phyloP scores from a whole-genome alignment of 495 filamentous ascomycete species.

The Cairneyella variabilis region DNA sequence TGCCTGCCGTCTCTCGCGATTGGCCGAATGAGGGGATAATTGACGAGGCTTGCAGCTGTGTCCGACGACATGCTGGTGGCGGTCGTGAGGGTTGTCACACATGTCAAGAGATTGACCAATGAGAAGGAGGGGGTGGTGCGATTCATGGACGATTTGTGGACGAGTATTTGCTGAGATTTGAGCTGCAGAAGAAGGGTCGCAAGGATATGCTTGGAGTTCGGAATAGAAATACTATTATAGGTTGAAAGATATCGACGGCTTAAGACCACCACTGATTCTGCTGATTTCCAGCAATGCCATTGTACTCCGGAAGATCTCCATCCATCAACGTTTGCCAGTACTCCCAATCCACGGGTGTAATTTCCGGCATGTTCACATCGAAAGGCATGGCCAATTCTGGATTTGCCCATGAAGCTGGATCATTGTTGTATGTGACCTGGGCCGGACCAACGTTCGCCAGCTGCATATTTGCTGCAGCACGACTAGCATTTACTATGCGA shows the following conservation, averaged over 20 bases:
- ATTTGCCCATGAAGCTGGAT: conserved; percentile 6
- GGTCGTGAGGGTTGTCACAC: no score
- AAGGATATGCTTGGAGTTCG: no score
- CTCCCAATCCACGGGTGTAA: conserved; percentile 24
- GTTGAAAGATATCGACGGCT: no score
- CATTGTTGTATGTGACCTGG: neutral
- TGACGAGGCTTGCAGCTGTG: conserved; percentile 10
- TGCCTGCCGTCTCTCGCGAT: neutral
- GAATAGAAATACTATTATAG: no score
- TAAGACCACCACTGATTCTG: no score
- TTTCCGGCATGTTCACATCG: conserved; percentile 18
- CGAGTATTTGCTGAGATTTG: no score
- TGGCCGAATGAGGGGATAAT: neutral
- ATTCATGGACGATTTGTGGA: no score
- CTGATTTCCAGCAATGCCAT: neutral
- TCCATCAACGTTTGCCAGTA: conserved; percentile 27
- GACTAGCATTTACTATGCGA: no score
- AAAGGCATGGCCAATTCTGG: neutral
- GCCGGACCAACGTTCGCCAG: neutral
- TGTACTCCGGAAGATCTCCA: conserved; percentile 18
- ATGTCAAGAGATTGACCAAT: no score
- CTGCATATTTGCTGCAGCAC: neutral
- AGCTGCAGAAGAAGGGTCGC: no score
- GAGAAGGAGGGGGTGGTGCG: no score
- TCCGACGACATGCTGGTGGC: neutral